Evolutionary conservation across 1,284 basidiomycete genomes (phyloP).

Genomic region (Sparassis latifolia): DNA sequence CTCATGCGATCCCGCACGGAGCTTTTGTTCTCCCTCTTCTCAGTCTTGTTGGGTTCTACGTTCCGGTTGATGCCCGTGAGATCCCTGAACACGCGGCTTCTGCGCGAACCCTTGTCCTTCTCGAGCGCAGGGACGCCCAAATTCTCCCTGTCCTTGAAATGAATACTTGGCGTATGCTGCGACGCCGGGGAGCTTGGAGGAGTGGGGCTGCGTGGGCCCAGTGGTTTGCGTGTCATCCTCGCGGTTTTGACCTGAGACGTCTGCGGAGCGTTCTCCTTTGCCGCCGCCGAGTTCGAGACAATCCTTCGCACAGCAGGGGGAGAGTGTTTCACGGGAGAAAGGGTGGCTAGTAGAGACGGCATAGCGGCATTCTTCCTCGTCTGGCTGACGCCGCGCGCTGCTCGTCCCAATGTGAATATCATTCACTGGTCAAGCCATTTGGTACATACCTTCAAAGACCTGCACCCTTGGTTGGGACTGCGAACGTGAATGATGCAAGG

Average conservation of each 20-base stretch:
- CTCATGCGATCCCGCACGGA: conserved; percentile 44
- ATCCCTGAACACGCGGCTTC: conserved; percentile 18
- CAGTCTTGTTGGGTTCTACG: conserved; percentile 7
- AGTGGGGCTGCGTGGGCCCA: conserved; percentile 22
- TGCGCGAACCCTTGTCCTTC: conserved; percentile 5
- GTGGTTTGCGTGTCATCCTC: conserved; percentile 17
- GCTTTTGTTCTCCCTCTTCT: conserved; percentile 22
- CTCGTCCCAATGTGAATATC: not conserved
- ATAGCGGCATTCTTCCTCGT: conserved; percentile 14
- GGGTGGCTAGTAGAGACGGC: conserved; percentile 16
- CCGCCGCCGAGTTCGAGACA: conserved; percentile 6
- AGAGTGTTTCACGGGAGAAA: conserved; percentile 26
- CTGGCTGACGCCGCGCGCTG: conserved; percentile 12
- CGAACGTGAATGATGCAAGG: conserved; percentile 19
- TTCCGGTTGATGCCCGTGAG: conserved; percentile 13
- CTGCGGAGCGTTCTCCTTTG: conserved; percentile 26
- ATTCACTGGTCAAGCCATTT: not conserved
- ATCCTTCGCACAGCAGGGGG: conserved; percentile 10
- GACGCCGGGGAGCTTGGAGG: conserved; percentile 16
- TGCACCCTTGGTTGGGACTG: conserved; percentile 25
- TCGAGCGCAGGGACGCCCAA: not conserved
- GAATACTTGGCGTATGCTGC: conserved; percentile 3
- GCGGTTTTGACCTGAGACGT: conserved; percentile 7
- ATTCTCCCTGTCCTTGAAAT: conserved; percentile 22
- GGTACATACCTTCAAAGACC: conserved; percentile 7